Evolutionary conservation across 192 early-diverging fungal species (phyloP), one percentile per base, ranked within the genome.

Genomic region (Coemansia pectinata): DNA sequence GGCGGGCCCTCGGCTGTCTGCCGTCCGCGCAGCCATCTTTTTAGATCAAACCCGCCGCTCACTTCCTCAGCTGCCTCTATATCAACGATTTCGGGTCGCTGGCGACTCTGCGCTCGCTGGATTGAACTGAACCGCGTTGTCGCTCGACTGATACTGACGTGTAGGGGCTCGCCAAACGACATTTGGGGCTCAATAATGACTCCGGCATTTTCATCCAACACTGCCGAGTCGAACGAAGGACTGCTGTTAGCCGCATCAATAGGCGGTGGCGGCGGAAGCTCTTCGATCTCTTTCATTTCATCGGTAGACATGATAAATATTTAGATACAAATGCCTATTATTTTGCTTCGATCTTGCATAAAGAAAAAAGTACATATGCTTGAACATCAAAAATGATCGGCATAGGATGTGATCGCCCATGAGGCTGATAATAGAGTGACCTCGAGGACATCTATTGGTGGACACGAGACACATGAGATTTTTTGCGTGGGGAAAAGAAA

Each of bases 161-260:
- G 70, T 34, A 75, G 60, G 25, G 74, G 78, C 71, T 84, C 82
- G 3, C 82, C 82, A 66, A 84, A 84, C 19, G 79, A 77, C 41
- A 47, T 77, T 36, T 9, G 15, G 5, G 29, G 21, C 50, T 72
- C 70, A 27, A 52, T 25, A 3, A 33, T 33, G 52, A 14, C 14
- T 14, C 14, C 55, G 6, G 55, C 55, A 33, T 58, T 14, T n/a
- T 17, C 55, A 17, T 58, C 55, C 14, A 58, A 17, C 5, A 58
- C 17, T 0, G 55, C 55, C 27, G 55, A 58, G 17, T 58, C 55
- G 7, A 58, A 58, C 15, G 55, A 58, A 15, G 7, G 4, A 15
- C 52, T 55, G 17, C 27, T 33, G 14, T 31, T 8, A 17, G 29
- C 29, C 17, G 11, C 31, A 58, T 58, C 29, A 29, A 15, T 17